Percentiles rank a stretch among this genome's conserved stretches.
Evolutionary conservation across 352 stramenopile species (phyloP).

Genomic region (Thraustochytrium striatum): DNA sequence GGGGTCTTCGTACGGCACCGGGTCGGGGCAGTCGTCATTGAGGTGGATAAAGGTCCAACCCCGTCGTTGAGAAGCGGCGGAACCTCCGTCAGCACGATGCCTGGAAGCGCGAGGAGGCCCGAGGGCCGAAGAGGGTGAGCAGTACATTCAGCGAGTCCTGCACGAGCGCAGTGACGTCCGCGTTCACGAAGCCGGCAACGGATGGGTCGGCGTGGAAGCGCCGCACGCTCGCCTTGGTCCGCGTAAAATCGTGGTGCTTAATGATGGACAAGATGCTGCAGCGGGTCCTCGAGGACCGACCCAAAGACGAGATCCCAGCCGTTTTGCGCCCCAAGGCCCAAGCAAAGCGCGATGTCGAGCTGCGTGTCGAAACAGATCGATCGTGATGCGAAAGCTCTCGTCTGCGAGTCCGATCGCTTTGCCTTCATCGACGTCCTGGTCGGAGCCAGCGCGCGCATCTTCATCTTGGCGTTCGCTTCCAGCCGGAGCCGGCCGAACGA

Average conservation of each 20-base stretch:
- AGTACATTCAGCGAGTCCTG: background rate
- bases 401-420: background rate
- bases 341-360: background rate
- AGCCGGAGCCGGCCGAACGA: background rate
- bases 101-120: background rate
- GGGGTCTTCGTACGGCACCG: background rate
- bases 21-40: background rate
- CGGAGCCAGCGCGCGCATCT: too few species aligned
- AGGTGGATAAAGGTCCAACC: constrained; percentile 4
- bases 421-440: too few species aligned
- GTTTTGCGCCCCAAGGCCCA: background rate
- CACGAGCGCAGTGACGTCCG: background rate
- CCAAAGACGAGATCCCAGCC: constrained; percentile 30
- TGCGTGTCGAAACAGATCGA: background rate
- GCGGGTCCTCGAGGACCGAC: constrained; percentile 26
- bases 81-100: constrained; percentile 6
- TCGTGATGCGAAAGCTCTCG: background rate
- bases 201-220: background rate
- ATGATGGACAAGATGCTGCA: constrained; percentile 14
- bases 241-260: background rate
- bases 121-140: background rate
- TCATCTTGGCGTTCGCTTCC: background rate
- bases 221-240: background rate
- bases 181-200: background rate
- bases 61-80: background rate